Evolutionary conservation across 1,284 basidiomycete genomes (phyloP), one percentile per base, ranked within the genome.

Genomic region (Austroboletus niveus): DNA sequence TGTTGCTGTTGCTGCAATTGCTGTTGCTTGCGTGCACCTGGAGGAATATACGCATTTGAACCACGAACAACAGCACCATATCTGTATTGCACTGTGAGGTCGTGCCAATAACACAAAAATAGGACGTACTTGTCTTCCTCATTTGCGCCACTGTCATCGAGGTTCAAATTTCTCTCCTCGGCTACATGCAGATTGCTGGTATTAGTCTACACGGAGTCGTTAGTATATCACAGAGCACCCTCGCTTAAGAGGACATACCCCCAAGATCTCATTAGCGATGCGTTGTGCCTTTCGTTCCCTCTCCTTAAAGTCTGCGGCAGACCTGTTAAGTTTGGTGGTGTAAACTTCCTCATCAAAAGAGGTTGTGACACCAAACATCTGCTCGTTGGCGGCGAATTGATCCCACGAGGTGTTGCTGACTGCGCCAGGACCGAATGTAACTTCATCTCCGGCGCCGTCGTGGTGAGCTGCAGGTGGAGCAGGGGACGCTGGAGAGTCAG

Each of bases 321-420:
- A 81, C 58, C 92, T 84, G 69, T 99, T 93, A 46, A 99, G 79
- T 73, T 87, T 94, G 40, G 96, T 99, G 20, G 97, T 99, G 72
- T 99, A 99, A 40, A 88, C 68, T 54, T 95, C 90, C 73, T 99
- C 96, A 63, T 98, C 87, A 69, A 94, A 99, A 64, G 85, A 84
- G 9, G 94, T 92, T 65, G 81, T 94, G 57, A 95, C 85, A 17
- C 97, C 97, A 66, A 98, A 98, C 55, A 93, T 78, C 60, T 89
- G 81, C 71, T 98, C 94, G 71, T 99, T 99, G 50, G 79, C 91
- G 39, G 88, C 88, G 63, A 99, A 99, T 73, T 99, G 96, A 70
- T 99, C 95, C 96, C 97, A 99, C 1, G 76, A 73, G 42, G 72
- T 70, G 52, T 71, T 74, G 36, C 59, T 64, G 41, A 56, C 70